Base-by-base conservation (phyloP, 2,329 filamentous ascomycete species). In the Colletotrichum falcatum region DNA sequence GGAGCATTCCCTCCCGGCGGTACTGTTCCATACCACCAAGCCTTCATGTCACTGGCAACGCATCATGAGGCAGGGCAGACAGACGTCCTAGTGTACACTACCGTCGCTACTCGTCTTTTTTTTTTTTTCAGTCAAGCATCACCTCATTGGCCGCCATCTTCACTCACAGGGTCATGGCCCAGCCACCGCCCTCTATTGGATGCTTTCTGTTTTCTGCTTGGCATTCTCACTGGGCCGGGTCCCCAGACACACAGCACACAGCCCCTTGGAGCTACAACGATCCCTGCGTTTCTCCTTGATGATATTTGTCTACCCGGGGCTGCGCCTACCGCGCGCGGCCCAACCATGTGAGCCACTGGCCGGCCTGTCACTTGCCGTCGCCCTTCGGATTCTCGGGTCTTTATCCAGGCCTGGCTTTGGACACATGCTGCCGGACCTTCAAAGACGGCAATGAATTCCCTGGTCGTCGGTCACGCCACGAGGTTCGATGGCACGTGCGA, bases 181-280 rank as follows among this genome's bases (percentile, higher is more conserved):
- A 66, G 56, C 30, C 51, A 61, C 56, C 35, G 18, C 49, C 54
- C 56, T 58, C 66, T 26, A 66, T 70, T 66, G 67, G 67, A n/a
- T 28, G 48, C 12, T 44, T 9, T 35, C 35, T 51, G 49, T 61
- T 51, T 66, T 42, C 60, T 18, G 12, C 53, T 46, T 37, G 35
- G 28, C 46, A 30, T 14, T 37, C 20, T n/a, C 42, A 30, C 39
- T 39, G 55, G 55, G 62, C 48, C 12, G 30, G 42, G 61, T 56
- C 48, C 48, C 61, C 20, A 54, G 37, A 49, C 66, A 23, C 28
- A 20, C 44, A 46, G 49, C n/a, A n/a, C n/a, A n/a, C n/a, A n/a
- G n/a, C n/a, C n/a, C 42, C 30, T 35, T 35, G 28, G 26, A 26
- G 53, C 30, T 23, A 44, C 23, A 51, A 37, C 37, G 33, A 65